Evolutionary conservation across 257 asterid species (phyloP).

Genomic region (Ehretia macrophylla): DNA sequence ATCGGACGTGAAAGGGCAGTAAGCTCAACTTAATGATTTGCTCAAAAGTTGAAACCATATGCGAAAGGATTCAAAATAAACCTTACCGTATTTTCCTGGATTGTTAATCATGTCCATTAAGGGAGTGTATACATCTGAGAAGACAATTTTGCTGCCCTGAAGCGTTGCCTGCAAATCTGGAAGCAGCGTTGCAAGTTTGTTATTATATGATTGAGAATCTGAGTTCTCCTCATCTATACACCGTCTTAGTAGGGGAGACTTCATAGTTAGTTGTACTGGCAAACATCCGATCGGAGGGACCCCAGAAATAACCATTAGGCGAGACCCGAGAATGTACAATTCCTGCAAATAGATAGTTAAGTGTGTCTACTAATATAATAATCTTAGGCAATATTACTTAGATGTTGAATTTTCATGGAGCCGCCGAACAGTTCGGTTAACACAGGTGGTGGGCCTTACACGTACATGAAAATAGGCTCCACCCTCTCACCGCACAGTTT

Average conservation of each 20-base stretch:
- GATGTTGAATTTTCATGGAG: too few species aligned
- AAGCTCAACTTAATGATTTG: too few species aligned
- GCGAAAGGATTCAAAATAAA: too few species aligned
- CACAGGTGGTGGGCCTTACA: too few species aligned
- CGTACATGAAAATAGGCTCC: too few species aligned
- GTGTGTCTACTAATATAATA: too few species aligned
- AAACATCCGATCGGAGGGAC: conserved; percentile 76
- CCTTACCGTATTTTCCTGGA: conserved; percentile 52
- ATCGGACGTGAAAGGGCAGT: conserved; percentile 5
- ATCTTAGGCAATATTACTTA: too few species aligned
- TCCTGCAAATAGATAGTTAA: conserved; percentile 21
- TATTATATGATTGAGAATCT: conserved; percentile 45
- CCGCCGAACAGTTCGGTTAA: too few species aligned
- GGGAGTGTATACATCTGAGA: conserved; percentile 47
- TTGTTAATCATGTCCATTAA: conserved; percentile 41
- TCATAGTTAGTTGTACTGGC: conserved; percentile 47
- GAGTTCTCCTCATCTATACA: conserved; percentile 44
- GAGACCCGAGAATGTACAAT: conserved; percentile 52
- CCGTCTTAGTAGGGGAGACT: conserved; percentile 33
- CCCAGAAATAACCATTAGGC: conserved; percentile 49
- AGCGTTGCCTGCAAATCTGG: conserved; percentile 33
- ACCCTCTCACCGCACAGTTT: too few species aligned
- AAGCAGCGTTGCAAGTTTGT: conserved; percentile 43
- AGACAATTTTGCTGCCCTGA: conserved; percentile 40
- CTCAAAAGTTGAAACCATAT: too few species aligned